Evolutionary conservation across 2,329 filamentous ascomycete species (phyloP), one percentile per base, ranked within the genome.

Genomic region (Bipolaris sorokiniana): DNA sequence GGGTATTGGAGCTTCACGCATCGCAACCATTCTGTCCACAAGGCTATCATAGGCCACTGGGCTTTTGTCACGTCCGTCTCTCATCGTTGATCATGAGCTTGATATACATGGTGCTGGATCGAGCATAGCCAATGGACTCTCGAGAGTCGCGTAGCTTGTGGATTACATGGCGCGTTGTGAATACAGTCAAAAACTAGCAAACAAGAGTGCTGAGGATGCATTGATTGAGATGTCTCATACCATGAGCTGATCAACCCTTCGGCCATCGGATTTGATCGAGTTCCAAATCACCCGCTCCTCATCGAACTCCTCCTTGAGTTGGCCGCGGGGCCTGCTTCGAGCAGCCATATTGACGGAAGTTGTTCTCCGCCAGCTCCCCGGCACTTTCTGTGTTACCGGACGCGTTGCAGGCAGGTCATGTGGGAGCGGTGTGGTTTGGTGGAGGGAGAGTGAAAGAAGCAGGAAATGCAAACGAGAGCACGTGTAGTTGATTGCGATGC

Each of bases 231-330:
- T 41, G 47, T 38, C 16, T 68, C 79, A 73, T 77, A 82, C 80
- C 67, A 81, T 77, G 64, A 81, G 77, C 37, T 66, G 68, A 56
- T 82, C 81, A 26, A 81, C 77, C 44, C 78, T 74, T 48, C 76
- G 78, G 5, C 77, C 79, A 61, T 80, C 78, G 40, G 74, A 72
- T 49, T 76, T 76, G 56, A 83, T 80, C 56, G 79, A 76, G 51
- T 78, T 80, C 81, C 81, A 83, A 51, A 83, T 67, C 15, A 78
- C 73, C 31, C 79, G 74, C 67, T 83, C 81, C 66, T 83, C 81
- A 52, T 82, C 80, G 42, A 80, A 76, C 58, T 83, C 81, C 54
- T 82, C 79, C 61, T 81, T 81, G 63, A 75, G 74, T 55, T 79
- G 66, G 59, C 78, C 68, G 61, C 80, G 76, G 42, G 74, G 74